Conservation (phyloP, 2,329 filamentous ascomycete genomes). For the Pseudodiploospora longispora region DNA sequence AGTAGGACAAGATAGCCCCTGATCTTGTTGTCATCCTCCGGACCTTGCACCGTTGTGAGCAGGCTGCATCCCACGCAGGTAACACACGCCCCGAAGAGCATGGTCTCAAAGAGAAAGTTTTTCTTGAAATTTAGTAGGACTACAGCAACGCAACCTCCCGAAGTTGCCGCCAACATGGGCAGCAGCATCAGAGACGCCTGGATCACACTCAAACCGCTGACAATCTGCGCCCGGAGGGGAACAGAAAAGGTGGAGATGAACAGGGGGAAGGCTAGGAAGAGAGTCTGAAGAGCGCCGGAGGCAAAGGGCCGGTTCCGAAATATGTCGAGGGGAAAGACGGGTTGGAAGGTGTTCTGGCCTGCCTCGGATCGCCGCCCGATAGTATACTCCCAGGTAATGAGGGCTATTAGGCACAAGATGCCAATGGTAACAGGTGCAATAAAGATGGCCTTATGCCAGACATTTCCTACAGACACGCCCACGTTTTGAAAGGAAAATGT, state of each 20-base stretch:
- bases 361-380: conserved; percentile 2
- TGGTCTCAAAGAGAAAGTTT: not conserved
- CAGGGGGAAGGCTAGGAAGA: conserved; percentile 43
- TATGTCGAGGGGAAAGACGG: conserved; percentile 36
- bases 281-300: conserved; percentile 33
- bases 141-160: not conserved
- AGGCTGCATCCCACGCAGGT: conserved; percentile 40
- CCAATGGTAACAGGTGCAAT: conserved; percentile 23
- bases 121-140: not conserved
- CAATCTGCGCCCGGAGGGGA: not conserved
- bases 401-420: conserved; percentile 17
- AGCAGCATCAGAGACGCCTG: not conserved
- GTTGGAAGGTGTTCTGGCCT: too few relatives aligned
- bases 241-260: conserved; percentile 22
- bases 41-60: conserved; percentile 28
- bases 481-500: conserved; percentile 51
- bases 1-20: conserved; percentile 42
- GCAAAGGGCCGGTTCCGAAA: conserved; percentile 39
- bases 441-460: conserved; percentile 35
- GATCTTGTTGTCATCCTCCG: conserved; percentile 33
- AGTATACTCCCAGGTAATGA: conserved; percentile 22
- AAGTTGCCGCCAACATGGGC: not conserved
- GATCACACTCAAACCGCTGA: not conserved
- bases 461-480: conserved; percentile 23
- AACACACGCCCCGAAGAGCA: conserved; percentile 27